A percentile compares a stretch with the other conserved stretches of the same genome.
Conservation (phyloP, 345 rosid genomes). For the Excoecaria agallocha region DNA sequence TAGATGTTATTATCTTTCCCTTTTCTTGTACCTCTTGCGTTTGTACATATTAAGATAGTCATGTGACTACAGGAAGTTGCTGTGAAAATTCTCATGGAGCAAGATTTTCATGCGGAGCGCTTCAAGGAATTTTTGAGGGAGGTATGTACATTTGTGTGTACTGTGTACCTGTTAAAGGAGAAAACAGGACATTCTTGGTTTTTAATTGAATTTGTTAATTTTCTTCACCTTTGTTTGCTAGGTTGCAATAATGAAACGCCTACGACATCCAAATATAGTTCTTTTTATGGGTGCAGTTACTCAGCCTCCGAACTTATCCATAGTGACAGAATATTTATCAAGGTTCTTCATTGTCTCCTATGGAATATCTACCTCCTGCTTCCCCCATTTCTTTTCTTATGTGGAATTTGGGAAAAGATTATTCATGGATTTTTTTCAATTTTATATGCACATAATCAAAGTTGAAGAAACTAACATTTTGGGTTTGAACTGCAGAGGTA, state of each 20-base stretch:
- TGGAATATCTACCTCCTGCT: background rate
- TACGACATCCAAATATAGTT: slow-evolving; percentile 98
- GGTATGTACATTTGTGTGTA: slow-evolving; percentile 39
- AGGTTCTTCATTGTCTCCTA: slow-evolving; percentile 45
- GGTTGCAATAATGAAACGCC: slow-evolving; percentile 98
- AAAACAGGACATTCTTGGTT: slow-evolving; percentile 13
- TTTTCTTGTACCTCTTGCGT: no score
- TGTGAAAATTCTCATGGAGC: slow-evolving; percentile 99
- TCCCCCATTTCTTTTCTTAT: background rate
- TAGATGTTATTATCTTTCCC: background rate
- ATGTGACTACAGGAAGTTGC: slow-evolving; percentile 82
- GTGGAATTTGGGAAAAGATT: background rate
- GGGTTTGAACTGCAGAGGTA: slow-evolving; percentile 66
- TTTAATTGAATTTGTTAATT: background rate
- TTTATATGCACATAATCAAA: background rate
- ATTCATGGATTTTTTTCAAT: background rate
- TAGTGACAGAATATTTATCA: slow-evolving; percentile 95
- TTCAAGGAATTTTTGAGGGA: slow-evolving; percentile 92
- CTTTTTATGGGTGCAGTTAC: slow-evolving; percentile 99
- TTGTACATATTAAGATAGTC: background rate
- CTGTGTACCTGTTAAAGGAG: slow-evolving; percentile 4
- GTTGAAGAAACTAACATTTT: slow-evolving; percentile 25
- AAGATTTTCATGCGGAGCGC: slow-evolving; percentile 85
- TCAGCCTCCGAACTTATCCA: slow-evolving; percentile 93
- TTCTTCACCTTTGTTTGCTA: slow-evolving; percentile 24